A percentile compares a stretch with the other conserved stretches of the same genome.
Conservation (phyloP, 148 eudicot species). For the Linanthus parryae region DNA sequence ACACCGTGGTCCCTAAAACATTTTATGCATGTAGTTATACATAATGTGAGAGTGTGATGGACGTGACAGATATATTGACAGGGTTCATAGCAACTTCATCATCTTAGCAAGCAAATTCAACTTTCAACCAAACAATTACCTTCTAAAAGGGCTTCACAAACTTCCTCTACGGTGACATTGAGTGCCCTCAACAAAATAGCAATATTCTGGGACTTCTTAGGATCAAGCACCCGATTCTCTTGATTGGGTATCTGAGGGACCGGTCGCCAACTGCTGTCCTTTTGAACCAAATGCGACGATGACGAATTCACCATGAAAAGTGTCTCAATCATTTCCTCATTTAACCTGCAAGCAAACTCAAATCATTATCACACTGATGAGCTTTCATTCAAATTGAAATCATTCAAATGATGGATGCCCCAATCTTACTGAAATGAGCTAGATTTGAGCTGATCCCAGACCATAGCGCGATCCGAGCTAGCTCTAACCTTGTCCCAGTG, state of each 20-base stretch:
- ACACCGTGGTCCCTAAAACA: no score
- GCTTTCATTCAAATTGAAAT: neutral
- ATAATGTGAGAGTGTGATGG: no score
- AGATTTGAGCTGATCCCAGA: slow-evolving; percentile 84
- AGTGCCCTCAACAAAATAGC: slow-evolving; percentile 67
- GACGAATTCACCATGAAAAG: slow-evolving; percentile 56
- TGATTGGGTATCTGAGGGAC: slow-evolving; percentile 24
- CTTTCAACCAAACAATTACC: no score
- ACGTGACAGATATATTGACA: no score
- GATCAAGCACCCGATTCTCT: slow-evolving; percentile 56
- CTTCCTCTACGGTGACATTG: slow-evolving; percentile 63
- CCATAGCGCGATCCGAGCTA: slow-evolving; percentile 67
- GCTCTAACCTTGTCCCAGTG: slow-evolving; percentile 94
- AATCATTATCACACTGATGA: neutral
- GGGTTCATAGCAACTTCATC: no score
- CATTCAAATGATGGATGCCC: neutral
- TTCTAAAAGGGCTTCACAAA: slow-evolving; percentile 62
- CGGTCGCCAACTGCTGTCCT: slow-evolving; percentile 28
- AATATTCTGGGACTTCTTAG: slow-evolving; percentile 66
- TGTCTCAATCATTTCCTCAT: slow-evolving; percentile 92
- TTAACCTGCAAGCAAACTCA: slow-evolving; percentile 41
- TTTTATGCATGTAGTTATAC: no score
- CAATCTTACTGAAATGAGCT: slow-evolving; percentile 74
- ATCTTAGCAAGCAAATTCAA: no score
- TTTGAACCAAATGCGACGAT: slow-evolving; percentile 19